A percentile compares a stretch with the other conserved stretches of the same genome.
These are phyloP conservation scores for Psilocybe cyanescens DNA, from an alignment of 768 basidiomycete genomes.

Conservation along the genomic window DNA sequence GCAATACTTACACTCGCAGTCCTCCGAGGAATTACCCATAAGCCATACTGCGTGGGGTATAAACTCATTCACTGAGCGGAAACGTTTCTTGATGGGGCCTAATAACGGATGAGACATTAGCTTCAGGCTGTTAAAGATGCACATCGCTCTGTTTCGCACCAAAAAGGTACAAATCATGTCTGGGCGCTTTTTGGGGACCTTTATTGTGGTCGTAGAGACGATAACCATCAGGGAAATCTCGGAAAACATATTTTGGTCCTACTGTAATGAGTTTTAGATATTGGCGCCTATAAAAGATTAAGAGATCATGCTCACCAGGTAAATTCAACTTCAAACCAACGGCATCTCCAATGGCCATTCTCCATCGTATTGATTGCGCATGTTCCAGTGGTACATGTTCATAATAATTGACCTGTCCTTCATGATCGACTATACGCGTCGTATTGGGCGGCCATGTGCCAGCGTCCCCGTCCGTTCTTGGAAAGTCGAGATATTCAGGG, in stretches of 20 bases:
- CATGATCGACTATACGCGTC: conserved; percentile 51
- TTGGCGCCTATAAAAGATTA: neutral
- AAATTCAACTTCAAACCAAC: conserved; percentile 46
- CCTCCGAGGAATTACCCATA: conserved; percentile 52
- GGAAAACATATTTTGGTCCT: conserved; percentile 61
- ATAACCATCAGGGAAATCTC: conserved; percentile 70
- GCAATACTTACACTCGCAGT: conserved; percentile 82
- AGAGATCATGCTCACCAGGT: conserved; percentile 42
- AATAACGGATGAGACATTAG: conserved; percentile 21
- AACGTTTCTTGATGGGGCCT: conserved; percentile 53
- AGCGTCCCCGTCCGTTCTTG: conserved; percentile 61
- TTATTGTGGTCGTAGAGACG: conserved; percentile 78
- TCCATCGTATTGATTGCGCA: conserved; percentile 61
- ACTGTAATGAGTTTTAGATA: conserved; percentile 32
- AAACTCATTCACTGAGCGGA: conserved; percentile 86
- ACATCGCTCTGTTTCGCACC: conserved; percentile 42
- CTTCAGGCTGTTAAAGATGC: neutral
- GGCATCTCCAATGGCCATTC: conserved; percentile 43
- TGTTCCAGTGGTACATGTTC: conserved; percentile 55
- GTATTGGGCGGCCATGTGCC: conserved; percentile 62
- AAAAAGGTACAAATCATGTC: conserved; percentile 80
- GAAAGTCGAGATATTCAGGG: conserved; percentile 61
- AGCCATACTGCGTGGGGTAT: conserved; percentile 86
- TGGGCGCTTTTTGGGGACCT: conserved; percentile 48
- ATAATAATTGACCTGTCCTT: conserved; percentile 77